A percentile compares a stretch with the other conserved stretches of the same genome.
Conservation (phyloP, 768 basidiomycete genomes). For the Chiua virens region DNA sequence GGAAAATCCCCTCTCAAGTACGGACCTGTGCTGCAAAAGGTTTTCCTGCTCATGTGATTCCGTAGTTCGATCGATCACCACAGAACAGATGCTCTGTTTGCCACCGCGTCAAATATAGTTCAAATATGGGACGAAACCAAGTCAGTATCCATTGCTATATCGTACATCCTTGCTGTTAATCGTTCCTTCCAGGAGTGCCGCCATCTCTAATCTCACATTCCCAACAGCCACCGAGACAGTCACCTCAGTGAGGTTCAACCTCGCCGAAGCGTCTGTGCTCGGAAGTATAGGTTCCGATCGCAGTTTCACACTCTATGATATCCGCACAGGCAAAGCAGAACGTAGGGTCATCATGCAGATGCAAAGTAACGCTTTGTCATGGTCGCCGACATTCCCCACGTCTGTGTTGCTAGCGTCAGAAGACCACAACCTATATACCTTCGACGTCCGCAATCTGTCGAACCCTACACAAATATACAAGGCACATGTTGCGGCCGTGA, state of each 20-base stretch:
- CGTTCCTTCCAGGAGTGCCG: constrained; percentile 58
- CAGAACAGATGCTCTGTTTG: constrained; percentile 83
- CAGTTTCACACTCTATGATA: constrained; percentile 94
- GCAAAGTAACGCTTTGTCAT: constrained; percentile 85
- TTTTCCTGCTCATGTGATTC: background rate
- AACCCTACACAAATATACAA: constrained; percentile 93
- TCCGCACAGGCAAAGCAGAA: constrained; percentile 95
- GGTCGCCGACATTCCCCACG: constrained; percentile 97
- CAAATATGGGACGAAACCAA: constrained; percentile 99
- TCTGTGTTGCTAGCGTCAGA: constrained; percentile 92
- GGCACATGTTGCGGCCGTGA: constrained; percentile 94
- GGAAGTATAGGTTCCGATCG: constrained; percentile 94
- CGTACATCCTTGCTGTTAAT: constrained; percentile 6
- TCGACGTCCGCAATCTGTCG: constrained; percentile 85
- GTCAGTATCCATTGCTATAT: constrained; percentile 34
- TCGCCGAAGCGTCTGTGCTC: constrained; percentile 91
- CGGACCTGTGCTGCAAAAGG: constrained; percentile 18
- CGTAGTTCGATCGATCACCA: constrained; percentile 92
- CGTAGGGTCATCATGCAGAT: constrained; percentile 92
- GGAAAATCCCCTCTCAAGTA: constrained; percentile 93
- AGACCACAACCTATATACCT: constrained; percentile 98
- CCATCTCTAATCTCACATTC: constrained; percentile 85
- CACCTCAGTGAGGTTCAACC: constrained; percentile 86
- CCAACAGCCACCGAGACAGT: constrained; percentile 88
- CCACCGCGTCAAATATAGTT: constrained; percentile 89